A percentile compares a stretch with the other conserved stretches of the same genome.
These are phyloP conservation scores for Salix koriyanagi DNA, from an alignment of 345 rosid species.

Conservation along the genomic window DNA sequence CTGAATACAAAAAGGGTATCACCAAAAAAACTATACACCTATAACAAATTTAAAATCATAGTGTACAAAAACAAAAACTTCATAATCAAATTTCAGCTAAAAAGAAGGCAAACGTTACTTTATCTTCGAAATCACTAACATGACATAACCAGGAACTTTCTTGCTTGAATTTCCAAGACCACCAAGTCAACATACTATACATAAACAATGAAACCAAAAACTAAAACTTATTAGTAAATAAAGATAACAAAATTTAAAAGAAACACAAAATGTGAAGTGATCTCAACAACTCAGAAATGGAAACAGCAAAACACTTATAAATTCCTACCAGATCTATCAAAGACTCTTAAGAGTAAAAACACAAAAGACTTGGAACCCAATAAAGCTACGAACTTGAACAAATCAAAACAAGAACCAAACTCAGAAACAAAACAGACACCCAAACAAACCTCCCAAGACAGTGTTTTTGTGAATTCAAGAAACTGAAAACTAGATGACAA, in stretches of 20 bases:
- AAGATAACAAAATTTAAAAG: neutral
- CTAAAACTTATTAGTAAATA: neutral
- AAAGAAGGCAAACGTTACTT: neutral
- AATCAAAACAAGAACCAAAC: neutral
- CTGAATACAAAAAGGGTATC: neutral
- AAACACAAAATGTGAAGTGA: neutral
- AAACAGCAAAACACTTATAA: neutral
- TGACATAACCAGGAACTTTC: neutral
- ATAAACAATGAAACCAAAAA: neutral
- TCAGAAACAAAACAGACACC: neutral
- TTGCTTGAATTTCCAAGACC: slow-evolving; percentile 23
- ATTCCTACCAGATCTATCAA: neutral
- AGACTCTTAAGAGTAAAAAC: neutral
- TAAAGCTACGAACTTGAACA: neutral
- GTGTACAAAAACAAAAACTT: neutral
- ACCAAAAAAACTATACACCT: neutral
- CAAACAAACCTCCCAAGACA: neutral
- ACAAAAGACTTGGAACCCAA: neutral
- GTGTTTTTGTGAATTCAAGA: neutral
- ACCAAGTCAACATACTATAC: slow-evolving; percentile 21
- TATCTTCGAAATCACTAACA: neutral
- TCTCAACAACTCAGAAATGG: neutral
- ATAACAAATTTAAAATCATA: neutral
- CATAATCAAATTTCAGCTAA: neutral
- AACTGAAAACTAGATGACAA: neutral